These are phyloP conservation scores for Kuraishia cidri DNA, from an alignment of 805 yeast genomes.

Conservation along the genomic window DNA sequence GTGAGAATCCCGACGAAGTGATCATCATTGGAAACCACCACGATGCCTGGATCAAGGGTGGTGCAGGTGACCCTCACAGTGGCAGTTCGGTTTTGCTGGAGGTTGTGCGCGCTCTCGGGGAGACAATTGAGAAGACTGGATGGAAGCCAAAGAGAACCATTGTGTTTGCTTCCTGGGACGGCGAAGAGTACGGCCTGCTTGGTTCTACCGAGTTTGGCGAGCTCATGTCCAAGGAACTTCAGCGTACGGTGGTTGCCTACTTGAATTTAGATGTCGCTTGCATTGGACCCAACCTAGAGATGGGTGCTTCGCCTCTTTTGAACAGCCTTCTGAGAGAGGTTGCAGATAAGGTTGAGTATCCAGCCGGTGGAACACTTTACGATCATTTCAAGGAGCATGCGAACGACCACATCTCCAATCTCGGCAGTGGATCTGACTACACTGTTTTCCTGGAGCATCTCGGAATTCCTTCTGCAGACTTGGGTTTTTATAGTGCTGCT, in stretches of 20 bases:
- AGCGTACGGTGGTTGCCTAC: constrained; percentile 51
- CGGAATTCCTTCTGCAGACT: constrained; percentile 52
- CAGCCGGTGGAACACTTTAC: constrained; percentile 23
- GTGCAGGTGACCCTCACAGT: constrained; percentile 33
- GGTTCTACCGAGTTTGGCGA: constrained; percentile 60
- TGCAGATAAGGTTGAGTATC: constrained; percentile 37
- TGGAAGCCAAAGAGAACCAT: constrained; percentile 17
- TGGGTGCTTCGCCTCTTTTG: constrained; percentile 54
- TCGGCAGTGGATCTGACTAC: constrained; percentile 71
- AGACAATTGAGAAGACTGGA: constrained; percentile 25
- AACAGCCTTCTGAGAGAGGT: constrained; percentile 33
- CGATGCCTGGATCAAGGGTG: constrained; percentile 34
- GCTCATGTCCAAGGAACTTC: constrained; percentile 35
- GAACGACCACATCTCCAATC: constrained; percentile 26
- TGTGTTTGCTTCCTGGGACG: constrained; percentile 18
- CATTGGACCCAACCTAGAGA: constrained; percentile 40
- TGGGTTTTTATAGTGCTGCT: constrained; percentile 37
- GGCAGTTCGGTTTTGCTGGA: constrained; percentile 35
- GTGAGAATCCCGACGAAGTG: constrained; percentile 31
- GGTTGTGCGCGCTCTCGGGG: constrained; percentile 31
- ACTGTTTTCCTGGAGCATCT: constrained; percentile 51
- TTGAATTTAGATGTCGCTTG: constrained; percentile 63
- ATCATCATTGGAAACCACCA: constrained; percentile 38
- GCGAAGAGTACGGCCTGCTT: constrained; percentile 29
- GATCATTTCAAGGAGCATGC: constrained; percentile 24